These are phyloP conservation scores for Capsella bursapastoris DNA, from an alignment of 345 rosid species.

Conservation along the genomic window DNA sequence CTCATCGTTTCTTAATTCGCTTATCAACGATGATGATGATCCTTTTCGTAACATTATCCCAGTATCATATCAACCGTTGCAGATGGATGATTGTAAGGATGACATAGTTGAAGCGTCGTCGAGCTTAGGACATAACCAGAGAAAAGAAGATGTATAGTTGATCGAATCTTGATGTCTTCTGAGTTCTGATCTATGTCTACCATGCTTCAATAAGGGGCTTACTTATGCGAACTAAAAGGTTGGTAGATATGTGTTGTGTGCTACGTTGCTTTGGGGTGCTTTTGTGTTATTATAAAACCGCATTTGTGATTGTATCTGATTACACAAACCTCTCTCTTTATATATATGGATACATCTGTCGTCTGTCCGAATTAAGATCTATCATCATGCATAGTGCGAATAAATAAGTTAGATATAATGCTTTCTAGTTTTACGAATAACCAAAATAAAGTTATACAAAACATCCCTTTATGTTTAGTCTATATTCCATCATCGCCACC, in stretches of 20 bases:
- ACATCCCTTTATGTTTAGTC: too few relatives aligned
- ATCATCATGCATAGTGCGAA: slow-evolving; percentile 12
- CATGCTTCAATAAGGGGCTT: slow-evolving; percentile 1
- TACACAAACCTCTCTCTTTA: not conserved
- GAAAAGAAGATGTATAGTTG: slow-evolving; percentile 25
- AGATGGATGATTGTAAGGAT: slow-evolving; percentile 8
- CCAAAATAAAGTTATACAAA: not conserved
- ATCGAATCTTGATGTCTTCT: slow-evolving; percentile 20
- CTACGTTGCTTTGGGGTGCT: slow-evolving; percentile 30
- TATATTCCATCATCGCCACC: too few relatives aligned
- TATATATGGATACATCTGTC: slow-evolving; percentile 14
- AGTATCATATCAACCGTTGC: slow-evolving; percentile 24
- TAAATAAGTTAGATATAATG: not conserved
- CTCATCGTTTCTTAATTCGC: slow-evolving; percentile 70
- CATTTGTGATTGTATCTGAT: slow-evolving; percentile 11
- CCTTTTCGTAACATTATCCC: slow-evolving; percentile 33
- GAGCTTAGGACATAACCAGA: slow-evolving; percentile 19
- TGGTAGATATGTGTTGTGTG: slow-evolving; percentile 25
- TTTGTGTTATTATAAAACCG: slow-evolving; percentile 13
- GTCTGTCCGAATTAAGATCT: not conserved
- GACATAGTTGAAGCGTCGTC: slow-evolving; percentile 33
- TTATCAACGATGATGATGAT: slow-evolving; percentile 62
- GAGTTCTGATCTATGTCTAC: slow-evolving; percentile 14
- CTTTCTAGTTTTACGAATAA: not conserved
- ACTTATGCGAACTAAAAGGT: slow-evolving; percentile 1